Evolutionary conservation across 306 rosid species (phyloP).

Genomic region (Lathyrus aphaca): DNA sequence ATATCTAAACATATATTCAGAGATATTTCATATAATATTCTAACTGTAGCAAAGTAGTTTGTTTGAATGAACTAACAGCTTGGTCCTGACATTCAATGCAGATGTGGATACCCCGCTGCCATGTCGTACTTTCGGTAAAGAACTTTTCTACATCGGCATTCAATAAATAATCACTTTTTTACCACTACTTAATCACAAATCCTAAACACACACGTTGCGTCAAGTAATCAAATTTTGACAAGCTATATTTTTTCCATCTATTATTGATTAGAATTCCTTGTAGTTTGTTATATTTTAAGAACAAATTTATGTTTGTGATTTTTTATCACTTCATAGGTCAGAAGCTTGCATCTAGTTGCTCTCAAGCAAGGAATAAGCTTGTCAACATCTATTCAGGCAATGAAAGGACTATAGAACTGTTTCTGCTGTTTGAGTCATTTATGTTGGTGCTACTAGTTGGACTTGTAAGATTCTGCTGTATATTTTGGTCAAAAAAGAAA

Average conservation of each 20-base stretch:
- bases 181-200: neutral
- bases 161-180: constrained; percentile 16
- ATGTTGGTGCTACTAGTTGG: constrained; percentile 52
- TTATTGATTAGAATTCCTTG: too few relatives aligned
- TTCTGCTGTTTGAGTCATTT: constrained; percentile 63
- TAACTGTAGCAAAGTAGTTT: neutral
- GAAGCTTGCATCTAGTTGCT: constrained; percentile 72
- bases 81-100: constrained; percentile 44
- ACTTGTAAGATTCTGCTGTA: constrained; percentile 65
- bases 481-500: constrained; percentile 79
- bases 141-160: constrained; percentile 13
- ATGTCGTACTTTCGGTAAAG: constrained; percentile 64
- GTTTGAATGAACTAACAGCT: constrained; percentile 33
- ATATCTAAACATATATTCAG: neutral
- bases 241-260: too few relatives aligned
- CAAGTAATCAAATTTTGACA: constrained; percentile 5
- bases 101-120: constrained; percentile 61
- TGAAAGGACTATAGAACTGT: constrained; percentile 60
- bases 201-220: neutral
- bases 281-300: too few relatives aligned
- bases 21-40: neutral
- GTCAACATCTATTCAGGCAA: constrained; percentile 67
- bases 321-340: constrained; percentile 48
- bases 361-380: constrained; percentile 64
- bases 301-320: neutral